Evolutionary conservation across 371 early-diverging fungal genomes (phyloP), one percentile per base, ranked within the genome.

Genomic region (Rhizomucor pusillus): DNA sequence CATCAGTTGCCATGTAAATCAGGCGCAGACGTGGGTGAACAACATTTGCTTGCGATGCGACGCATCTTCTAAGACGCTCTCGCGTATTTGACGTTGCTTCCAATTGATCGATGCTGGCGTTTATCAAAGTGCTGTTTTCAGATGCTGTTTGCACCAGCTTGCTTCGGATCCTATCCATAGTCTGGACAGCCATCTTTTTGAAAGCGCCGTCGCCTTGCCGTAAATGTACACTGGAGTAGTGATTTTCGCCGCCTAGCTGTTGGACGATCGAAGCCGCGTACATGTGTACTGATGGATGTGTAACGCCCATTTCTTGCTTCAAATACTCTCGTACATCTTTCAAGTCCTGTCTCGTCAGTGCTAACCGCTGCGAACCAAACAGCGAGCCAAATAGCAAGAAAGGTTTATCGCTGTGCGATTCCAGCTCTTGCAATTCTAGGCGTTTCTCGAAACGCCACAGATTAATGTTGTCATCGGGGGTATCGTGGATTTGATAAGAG

Each of bases 1-100:
- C 63, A 52, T 77, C 78, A 0, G 75, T 77, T 7, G 78, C 66
- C 57, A 77, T 63, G 51, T 72, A 77, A n/a, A 72, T 52, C 34
- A 68, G 24, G 22, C 59, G 44, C 19, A 63, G 36, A 7, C 59
- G 52, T 4, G 61, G 51, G 29, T 68, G 60, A 14, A 23, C 9
- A 18, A 46, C 14, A 18, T 60, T 43, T 11, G 14, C 12, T 23
- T 61, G 50, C 6, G 41, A 10, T 7, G 12, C 25, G 22, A 59
- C 48, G 24, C 59, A 59, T 20, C 52, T 23, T 19, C 5, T 16
- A 12, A 59, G 47, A 11, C 35, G 43, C 6, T 53, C 23, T 1
- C 39, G 22, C 12, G 11, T n/a, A 19, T 33, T 24, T 19, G 9
- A 25, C 3, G 25, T 48, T 9, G 48, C 19, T n/a, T 48, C 19